phyloP scores from a whole-genome alignment of 768 basidiomycete species.

The Lactarius tabidus region DNA sequence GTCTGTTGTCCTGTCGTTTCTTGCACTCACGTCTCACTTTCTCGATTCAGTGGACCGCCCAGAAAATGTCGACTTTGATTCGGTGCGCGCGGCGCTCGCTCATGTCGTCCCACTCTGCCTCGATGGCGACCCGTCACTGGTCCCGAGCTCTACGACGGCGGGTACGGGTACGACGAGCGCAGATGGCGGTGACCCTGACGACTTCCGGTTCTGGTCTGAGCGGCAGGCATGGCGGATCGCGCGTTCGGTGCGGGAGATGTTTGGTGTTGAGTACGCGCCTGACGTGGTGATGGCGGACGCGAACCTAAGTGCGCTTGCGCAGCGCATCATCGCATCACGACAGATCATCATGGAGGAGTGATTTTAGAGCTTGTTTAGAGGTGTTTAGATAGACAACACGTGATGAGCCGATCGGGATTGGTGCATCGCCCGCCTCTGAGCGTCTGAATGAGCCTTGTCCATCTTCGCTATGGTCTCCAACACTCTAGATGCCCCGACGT shows the following conservation, averaged over 20 bases:
- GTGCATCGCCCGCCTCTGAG: too few relatives aligned
- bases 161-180: slow-evolving; percentile 26
- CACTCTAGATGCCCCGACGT: not conserved
- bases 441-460: not conserved
- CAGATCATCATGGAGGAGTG: slow-evolving; percentile 38
- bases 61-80: slow-evolving; percentile 52
- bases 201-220: slow-evolving; percentile 93
- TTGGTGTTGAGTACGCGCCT: slow-evolving; percentile 82
- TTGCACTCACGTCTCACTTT: slow-evolving; percentile 10
- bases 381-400: not conserved
- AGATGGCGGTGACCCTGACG: slow-evolving; percentile 70
- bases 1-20: slow-evolving; percentile 29
- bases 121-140: slow-evolving; percentile 77
- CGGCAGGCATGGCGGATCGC: slow-evolving; percentile 88
- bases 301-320: slow-evolving; percentile 80
- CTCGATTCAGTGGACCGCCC: slow-evolving; percentile 62
- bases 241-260: slow-evolving; percentile 69
- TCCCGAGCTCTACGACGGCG: slow-evolving; percentile 48
- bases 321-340: slow-evolving; percentile 76
- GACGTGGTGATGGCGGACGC: slow-evolving; percentile 94
- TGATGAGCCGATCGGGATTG: not conserved
- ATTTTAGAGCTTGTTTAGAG: not conserved
- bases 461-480: not conserved
- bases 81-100: slow-evolving; percentile 63
- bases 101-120: slow-evolving; percentile 82